These are phyloP conservation scores for Hydrangea macrophylla DNA, from an alignment of 148 eudicot genomes.

Conservation along the genomic window DNA sequence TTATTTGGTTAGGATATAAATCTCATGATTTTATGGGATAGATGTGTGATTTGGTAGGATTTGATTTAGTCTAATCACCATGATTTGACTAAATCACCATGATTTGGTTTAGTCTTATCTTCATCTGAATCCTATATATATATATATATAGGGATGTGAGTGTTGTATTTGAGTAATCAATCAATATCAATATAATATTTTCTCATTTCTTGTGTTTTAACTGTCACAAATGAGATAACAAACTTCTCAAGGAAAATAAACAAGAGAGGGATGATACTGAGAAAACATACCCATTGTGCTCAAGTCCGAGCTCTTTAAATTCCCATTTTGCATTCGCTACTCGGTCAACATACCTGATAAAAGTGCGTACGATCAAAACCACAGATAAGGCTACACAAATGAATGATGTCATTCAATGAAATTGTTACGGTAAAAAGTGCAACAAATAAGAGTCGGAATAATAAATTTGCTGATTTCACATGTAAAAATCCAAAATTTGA, in stretches of 20 bases:
- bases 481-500: not conserved
- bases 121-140: no score
- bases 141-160: no score
- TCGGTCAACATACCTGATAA: conserved; percentile 79
- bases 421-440: not conserved
- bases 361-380: conserved; percentile 17
- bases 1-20: no score
- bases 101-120: no score
- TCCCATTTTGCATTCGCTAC: conserved; percentile 91
- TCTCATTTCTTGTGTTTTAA: no score
- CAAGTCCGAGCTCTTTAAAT: conserved; percentile 89
- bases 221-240: not conserved
- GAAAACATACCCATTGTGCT: conserved; percentile 80
- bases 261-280: not conserved
- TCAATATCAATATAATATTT: no score
- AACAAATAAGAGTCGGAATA: not conserved
- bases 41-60: no score
- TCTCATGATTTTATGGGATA: no score
- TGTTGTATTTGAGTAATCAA: no score
- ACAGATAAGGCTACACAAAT: not conserved
- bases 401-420: conserved; percentile 8
- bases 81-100: no score
- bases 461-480: not conserved
- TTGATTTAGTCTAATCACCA: no score
- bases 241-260: not conserved